Evolutionary conservation across 2,329 filamentous ascomycete species (phyloP), one percentile per base, ranked within the genome.

Genomic region (Graphilbum sp.): DNA sequence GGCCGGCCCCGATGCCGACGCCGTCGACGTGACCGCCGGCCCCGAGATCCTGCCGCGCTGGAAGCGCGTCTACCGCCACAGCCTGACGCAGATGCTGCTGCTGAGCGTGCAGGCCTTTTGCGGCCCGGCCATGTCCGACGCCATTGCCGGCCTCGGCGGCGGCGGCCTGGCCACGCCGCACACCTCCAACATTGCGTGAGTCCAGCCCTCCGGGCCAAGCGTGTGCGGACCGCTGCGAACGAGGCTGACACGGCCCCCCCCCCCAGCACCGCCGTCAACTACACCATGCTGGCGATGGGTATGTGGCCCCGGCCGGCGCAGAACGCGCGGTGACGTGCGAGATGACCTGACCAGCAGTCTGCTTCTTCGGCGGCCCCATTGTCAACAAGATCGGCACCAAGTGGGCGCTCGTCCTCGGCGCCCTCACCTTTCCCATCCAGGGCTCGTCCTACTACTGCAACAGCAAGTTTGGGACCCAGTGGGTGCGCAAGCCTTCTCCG

Each of bases 391-490:
- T 36, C 7, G 35, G 35, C 17, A 16, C 17, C 13, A n/a, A 17
- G 8, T 7, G 27, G 10, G 17, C 35, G 2, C 35, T 36, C 4
- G 15, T 36, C 10, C 18, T 36, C 5, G 35, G 35, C 7, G 17
- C 35, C 25, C 31, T 36, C 3, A 31, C 25, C 4, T 36, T 36
- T 36, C 35, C 35, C 12, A 36, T 36, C 15, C 35, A 25, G 7
- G 35, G 35, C 12, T 36, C 35, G 3, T 36, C 35, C 4, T 36
- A 36, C 35, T 36, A 37, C 20, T 38, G 32, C 32, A 38, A 38
- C 18, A 38, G 36, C 36, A 38, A 38, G n/a, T 38, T 34, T 21
- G 36, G 36, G 4, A 38, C 16, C 19, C 36, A 38, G 30, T 38
- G 36, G 36, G 36, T 38, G 24, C 2, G 30, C 11, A 24, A 11